phyloP scores from a whole-genome alignment of 2,329 filamentous ascomycete genomes.

The Talaromyces sp. region DNA sequence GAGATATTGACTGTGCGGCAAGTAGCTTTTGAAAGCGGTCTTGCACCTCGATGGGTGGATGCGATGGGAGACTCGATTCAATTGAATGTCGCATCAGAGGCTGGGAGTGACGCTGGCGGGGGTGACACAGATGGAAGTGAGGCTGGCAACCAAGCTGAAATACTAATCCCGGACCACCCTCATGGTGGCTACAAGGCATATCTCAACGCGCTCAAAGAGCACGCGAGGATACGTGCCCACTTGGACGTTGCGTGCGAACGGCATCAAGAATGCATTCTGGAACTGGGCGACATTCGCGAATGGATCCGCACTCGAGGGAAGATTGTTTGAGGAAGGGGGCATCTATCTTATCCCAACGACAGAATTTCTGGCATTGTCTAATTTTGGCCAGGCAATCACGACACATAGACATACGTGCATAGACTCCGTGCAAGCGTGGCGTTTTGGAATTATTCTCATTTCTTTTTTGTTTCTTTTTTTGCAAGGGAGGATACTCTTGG shows the following conservation, averaged over 20 bases:
- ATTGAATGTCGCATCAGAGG: slow-evolving; percentile 22
- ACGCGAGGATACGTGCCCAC: slow-evolving; percentile 40
- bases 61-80: slow-evolving; percentile 44
- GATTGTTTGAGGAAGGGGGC: slow-evolving; percentile 9
- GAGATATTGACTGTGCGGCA: slow-evolving; percentile 52
- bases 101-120: not conserved
- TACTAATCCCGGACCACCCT: slow-evolving; percentile 22
- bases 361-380: not conserved
- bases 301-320: slow-evolving; percentile 32
- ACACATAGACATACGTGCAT: not conserved
- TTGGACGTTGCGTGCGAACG: slow-evolving; percentile 45
- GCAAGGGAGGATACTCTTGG: not conserved
- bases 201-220: slow-evolving; percentile 41
- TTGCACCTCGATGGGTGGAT: slow-evolving; percentile 46
- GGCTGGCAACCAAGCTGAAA: slow-evolving; percentile 23
- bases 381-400: not conserved
- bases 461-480: not conserved
- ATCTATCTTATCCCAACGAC: not conserved
- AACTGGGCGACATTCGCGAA: slow-evolving; percentile 35
- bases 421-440: not conserved
- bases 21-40: slow-evolving; percentile 41
- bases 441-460: not conserved
- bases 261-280: slow-evolving; percentile 39
- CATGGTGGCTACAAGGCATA: slow-evolving; percentile 42
- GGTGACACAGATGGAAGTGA: slow-evolving; percentile 21